Base-by-base conservation (phyloP, 805 yeast species). In the Maudiozyma saulgeensis region DNA sequence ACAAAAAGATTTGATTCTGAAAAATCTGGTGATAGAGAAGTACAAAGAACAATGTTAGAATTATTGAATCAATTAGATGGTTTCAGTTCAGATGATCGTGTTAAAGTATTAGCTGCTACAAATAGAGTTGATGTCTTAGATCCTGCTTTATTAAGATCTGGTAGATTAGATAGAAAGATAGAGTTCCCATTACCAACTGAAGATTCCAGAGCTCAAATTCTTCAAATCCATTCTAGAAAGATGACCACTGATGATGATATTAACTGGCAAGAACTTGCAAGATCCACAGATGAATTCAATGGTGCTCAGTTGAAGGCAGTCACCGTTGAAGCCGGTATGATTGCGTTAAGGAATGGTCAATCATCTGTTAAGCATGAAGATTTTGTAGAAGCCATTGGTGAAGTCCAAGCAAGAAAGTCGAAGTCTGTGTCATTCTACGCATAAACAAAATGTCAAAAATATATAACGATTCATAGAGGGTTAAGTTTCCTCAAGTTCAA, bases 311-410 rank as follows among this genome's bases (percentile, higher is more conserved):
- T 93, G 66, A 93, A 93, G 73, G 99, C 99, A 1, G 99, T 93
- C 41, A 90, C 97, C 7, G 99, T 93, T 21, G 99, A 93, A 69
- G 99, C 99, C 6, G 99, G 99, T 64, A 93, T 93, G 99, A 93
- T 93, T 70, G 99, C 99, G 1, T 76, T 93, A 64, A 81, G 99
- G 72, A 88, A 87, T 60, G 97, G 96, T 16, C 96, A 93, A 70
- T 79, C 84, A 41, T 78, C 82, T 57, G 90, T 93, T 49, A 86
- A 87, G 59, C 99, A 93, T 68, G 99, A 93, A 70, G 99, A 93
- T 70, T 93, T 91, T 64, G 96, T 93, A 26, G 99, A 93, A 68
- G 99, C 96, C 49, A 89, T 93, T 53, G 84, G 96, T 55, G 99
- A 93, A 74, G 99, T 93, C 34, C 99, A 93, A 72, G 96, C 98